Percentiles rank a stretch among this genome's conserved stretches.
Conservation (phyloP, 305 asterid genomes). For the Fraxinus dipetala region DNA sequence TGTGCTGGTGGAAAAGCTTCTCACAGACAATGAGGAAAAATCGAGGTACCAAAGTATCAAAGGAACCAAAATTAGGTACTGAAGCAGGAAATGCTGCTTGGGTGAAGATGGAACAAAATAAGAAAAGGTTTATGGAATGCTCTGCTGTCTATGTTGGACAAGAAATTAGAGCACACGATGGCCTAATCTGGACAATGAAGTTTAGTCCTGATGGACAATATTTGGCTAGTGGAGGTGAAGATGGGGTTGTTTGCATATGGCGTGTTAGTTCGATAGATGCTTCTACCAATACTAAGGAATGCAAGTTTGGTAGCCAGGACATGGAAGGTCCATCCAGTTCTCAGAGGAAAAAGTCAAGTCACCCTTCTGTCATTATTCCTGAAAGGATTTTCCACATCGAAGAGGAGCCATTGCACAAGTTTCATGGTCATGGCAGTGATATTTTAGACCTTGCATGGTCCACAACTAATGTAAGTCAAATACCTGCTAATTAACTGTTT, state of each 20-base stretch:
- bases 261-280: slow-evolving; percentile 36
- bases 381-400: slow-evolving; percentile 55
- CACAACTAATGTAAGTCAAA: slow-evolving; percentile 57
- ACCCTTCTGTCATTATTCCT: slow-evolving; percentile 46
- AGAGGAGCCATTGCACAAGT: slow-evolving; percentile 50
- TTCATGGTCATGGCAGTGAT: slow-evolving; percentile 54
- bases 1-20: slow-evolving; percentile 48
- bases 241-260: slow-evolving; percentile 73
- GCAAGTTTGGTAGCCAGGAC: slow-evolving; percentile 23
- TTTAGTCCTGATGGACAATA: slow-evolving; percentile 74
- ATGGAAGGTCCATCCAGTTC: slow-evolving; percentile 15
- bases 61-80: slow-evolving; percentile 5
- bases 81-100: slow-evolving; percentile 15
- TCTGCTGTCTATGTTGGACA: slow-evolving; percentile 52
- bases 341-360: slow-evolving; percentile 21
- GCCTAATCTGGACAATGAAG: slow-evolving; percentile 68
- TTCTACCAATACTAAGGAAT: slow-evolving; percentile 16
- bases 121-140: slow-evolving; percentile 54
- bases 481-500: neutral
- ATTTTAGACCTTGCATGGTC: slow-evolving; percentile 84
- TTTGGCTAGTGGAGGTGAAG: slow-evolving; percentile 85
- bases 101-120: slow-evolving; percentile 35
- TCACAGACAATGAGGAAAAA: slow-evolving; percentile 32
- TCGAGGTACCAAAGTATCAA: slow-evolving; percentile 10
- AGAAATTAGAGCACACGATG: slow-evolving; percentile 58